These are phyloP conservation scores for Phlegmacium glaucopus DNA, from an alignment of 768 basidiomycete genomes.

Conservation along the genomic window DNA sequence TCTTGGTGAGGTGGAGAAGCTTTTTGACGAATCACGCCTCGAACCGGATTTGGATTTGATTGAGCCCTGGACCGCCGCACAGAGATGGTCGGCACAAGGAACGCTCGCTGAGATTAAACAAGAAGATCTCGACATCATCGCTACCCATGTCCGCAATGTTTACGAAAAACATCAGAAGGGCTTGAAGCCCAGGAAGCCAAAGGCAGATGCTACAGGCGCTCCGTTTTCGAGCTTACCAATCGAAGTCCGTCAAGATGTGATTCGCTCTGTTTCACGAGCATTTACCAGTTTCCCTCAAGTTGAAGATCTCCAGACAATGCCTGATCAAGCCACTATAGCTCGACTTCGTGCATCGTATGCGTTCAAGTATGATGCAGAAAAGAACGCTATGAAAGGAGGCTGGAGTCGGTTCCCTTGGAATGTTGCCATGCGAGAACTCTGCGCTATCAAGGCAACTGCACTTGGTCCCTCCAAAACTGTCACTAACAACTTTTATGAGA, in stretches of 20 bases:
- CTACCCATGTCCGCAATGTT: slow-evolving; percentile 12
- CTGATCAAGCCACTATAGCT: slow-evolving; percentile 24
- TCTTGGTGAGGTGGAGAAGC: slow-evolving; percentile 23
- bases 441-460: slow-evolving; percentile 46
- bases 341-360: slow-evolving; percentile 54
- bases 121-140: slow-evolving; percentile 15
- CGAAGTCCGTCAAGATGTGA: slow-evolving; percentile 45
- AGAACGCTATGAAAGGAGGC: slow-evolving; percentile 5
- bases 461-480: slow-evolving; percentile 13
- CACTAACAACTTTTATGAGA: slow-evolving; percentile 16
- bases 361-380: slow-evolving; percentile 36
- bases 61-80: slow-evolving; percentile 18
- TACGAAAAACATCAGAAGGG: not conserved
- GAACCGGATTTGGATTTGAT: slow-evolving; percentile 25
- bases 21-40: slow-evolving; percentile 15
- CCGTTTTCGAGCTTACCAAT: slow-evolving; percentile 38
- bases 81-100: slow-evolving; percentile 13
- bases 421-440: slow-evolving; percentile 49
- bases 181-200: not conserved
- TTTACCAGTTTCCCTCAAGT: slow-evolving; percentile 31
- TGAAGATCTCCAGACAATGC: slow-evolving; percentile 23
- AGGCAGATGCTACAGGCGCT: slow-evolving; percentile 2
- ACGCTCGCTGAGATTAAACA: slow-evolving; percentile 7
- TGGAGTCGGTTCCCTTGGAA: slow-evolving; percentile 44
- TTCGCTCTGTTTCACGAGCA: slow-evolving; percentile 40